Percentiles rank a stretch among this genome's conserved stretches.
Evolutionary conservation across 441 rosid genomes (phyloP).

Genomic region (Corymbia citriodora): DNA sequence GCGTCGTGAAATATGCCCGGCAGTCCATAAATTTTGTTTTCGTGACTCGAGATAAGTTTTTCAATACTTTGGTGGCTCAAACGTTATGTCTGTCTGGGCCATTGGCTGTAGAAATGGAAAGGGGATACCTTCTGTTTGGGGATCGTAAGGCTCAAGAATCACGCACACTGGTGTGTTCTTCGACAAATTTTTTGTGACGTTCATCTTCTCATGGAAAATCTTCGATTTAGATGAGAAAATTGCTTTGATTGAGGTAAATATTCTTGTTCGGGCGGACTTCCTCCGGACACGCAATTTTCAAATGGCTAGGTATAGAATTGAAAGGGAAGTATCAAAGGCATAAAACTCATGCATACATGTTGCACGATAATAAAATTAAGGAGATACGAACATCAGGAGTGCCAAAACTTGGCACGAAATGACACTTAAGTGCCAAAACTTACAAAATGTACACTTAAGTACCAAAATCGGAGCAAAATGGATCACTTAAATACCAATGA

Average conservation of each 20-base stretch:
- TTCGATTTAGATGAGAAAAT: background rate
- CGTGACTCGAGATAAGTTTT: background rate
- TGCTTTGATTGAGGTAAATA: background rate
- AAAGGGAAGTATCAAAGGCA: background rate
- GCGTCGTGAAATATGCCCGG: background rate
- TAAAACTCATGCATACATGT: rapidly evolving
- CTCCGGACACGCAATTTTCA: background rate
- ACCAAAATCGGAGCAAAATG: too few relatives aligned
- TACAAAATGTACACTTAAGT: too few relatives aligned
- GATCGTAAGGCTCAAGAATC: background rate
- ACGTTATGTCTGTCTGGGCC: background rate
- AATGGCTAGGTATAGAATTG: background rate
- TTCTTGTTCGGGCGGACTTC: rapidly evolving
- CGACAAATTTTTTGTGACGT: background rate
- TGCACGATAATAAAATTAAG: background rate
- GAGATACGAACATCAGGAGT: too few relatives aligned
- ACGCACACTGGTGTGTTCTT: background rate
- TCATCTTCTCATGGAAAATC: background rate
- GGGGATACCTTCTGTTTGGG: background rate
- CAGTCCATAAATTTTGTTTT: background rate
- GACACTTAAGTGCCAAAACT: too few relatives aligned
- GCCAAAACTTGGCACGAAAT: too few relatives aligned
- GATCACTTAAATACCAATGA: too few relatives aligned
- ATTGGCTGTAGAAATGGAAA: background rate
- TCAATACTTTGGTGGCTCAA: background rate